phyloP scores from a whole-genome alignment of 306 rosid species.

The Inga laurina region DNA sequence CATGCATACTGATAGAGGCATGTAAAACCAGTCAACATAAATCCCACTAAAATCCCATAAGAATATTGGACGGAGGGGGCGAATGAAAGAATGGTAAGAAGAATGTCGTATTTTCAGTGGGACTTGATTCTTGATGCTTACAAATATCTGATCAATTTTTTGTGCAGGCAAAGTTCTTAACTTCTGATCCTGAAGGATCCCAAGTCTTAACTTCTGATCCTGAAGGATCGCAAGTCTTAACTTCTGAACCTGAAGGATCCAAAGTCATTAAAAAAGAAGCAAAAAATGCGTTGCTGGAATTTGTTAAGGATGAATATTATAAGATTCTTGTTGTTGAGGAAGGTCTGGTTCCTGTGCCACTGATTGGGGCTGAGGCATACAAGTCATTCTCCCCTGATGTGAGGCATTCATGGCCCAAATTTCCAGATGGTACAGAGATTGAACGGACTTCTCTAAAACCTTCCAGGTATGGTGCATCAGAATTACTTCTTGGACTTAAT shows the following conservation, averaged over 20 bases:
- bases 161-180: slow-evolving; percentile 66
- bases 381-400: slow-evolving; percentile 68
- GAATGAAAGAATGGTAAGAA: not conserved
- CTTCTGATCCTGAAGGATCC: slow-evolving; percentile 3
- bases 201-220: slow-evolving; percentile 37
- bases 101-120: slow-evolving; percentile 9
- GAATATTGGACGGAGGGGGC: not conserved
- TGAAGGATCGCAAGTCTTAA: slow-evolving; percentile 25
- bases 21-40: slow-evolving; percentile 23
- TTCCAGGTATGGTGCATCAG: slow-evolving; percentile 82
- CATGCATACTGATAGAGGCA: slow-evolving; percentile 12
- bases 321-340: slow-evolving; percentile 84
- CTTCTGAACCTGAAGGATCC: slow-evolving; percentile 50
- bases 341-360: slow-evolving; percentile 87
- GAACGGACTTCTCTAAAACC: slow-evolving; percentile 57
- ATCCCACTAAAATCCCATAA: slow-evolving; percentile 1
- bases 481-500: slow-evolving; percentile 78
- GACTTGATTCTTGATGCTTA: slow-evolving; percentile 26
- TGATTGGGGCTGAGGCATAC: slow-evolving; percentile 75
- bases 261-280: slow-evolving; percentile 75
- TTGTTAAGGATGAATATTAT: slow-evolving; percentile 65
- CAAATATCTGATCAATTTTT: slow-evolving; percentile 22
- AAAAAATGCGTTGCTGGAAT: slow-evolving; percentile 78
- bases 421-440: slow-evolving; percentile 85
- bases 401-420: slow-evolving; percentile 57